Conservation (phyloP, 2,329 filamentous ascomycete genomes). For the Neonectria coccinea region DNA sequence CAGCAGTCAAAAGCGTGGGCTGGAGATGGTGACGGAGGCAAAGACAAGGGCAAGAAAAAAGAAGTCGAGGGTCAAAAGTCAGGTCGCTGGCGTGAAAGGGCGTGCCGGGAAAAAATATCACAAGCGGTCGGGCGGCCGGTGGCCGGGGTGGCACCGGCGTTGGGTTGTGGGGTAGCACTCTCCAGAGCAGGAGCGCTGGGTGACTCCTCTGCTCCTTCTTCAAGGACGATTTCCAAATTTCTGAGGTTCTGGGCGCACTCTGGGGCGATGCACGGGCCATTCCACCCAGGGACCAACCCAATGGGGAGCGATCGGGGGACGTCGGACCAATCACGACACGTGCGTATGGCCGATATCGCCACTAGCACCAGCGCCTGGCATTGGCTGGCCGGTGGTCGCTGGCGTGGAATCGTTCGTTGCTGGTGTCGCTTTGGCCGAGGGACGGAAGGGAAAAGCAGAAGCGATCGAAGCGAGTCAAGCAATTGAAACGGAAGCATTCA, state of each 20-base stretch:
- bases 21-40: constrained; percentile 26
- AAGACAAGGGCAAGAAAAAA: constrained; percentile 29
- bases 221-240: constrained; percentile 9
- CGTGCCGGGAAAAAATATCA: constrained; percentile 37
- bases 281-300: constrained; percentile 18
- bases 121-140: constrained; percentile 39
- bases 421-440: constrained; percentile 11
- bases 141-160: constrained; percentile 36
- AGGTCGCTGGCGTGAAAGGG: constrained; percentile 27
- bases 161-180: constrained; percentile 35
- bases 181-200: constrained; percentile 10
- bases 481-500: background rate
- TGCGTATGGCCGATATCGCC: constrained; percentile 43
- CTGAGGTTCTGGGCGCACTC: constrained; percentile 16
- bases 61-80: constrained; percentile 26
- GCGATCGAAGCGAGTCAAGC: background rate
- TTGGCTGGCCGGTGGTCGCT: constrained; percentile 29
- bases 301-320: constrained; percentile 15
- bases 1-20: constrained; percentile 13
- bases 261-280: constrained; percentile 33
- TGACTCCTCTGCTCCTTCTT: constrained; percentile 31
- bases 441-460: background rate
- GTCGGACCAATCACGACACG: constrained; percentile 27
- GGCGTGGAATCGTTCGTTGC: constrained; percentile 11
- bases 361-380: constrained; percentile 37